Evolutionary conservation across 2,329 filamentous ascomycete species (phyloP).

Genomic region (Boeremia lycopersici): DNA sequence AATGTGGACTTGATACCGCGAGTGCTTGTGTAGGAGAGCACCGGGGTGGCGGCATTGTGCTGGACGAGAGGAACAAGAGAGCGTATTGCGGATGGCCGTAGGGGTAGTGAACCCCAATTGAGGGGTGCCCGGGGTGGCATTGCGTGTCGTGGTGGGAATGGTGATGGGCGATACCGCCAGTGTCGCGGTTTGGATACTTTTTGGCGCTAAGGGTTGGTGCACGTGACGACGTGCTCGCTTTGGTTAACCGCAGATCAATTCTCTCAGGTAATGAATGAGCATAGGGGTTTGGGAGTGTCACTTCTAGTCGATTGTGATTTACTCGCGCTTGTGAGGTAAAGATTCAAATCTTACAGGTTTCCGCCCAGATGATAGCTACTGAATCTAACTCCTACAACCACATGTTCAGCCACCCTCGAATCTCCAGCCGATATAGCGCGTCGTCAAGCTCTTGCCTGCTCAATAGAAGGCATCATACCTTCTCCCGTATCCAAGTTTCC

Average conservation of each 20-base stretch:
- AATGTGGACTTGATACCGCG: conserved; percentile 63
- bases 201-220: conserved; percentile 2
- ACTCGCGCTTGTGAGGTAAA: neutral
- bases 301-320: neutral
- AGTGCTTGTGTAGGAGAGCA: conserved; percentile 31
- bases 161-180: conserved; percentile 9
- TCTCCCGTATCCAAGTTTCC: conserved; percentile 1
- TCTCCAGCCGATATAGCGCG: neutral
- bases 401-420: neutral
- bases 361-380: conserved; percentile 14
- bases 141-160: conserved; percentile 11
- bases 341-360: conserved; percentile 16
- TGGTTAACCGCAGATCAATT: neutral
- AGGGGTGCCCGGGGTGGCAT: conserved; percentile 46
- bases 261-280: neutral
- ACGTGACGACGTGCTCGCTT: conserved; percentile 6
- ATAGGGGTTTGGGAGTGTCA: too few species aligned
- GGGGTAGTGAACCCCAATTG: conserved; percentile 41
- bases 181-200: conserved; percentile 28
- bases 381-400: conserved; percentile 5
- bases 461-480: neutral
- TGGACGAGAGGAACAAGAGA: conserved; percentile 28
- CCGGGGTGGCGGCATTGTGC: conserved; percentile 20
- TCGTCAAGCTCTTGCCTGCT: neutral
- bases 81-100: conserved; percentile 37